phyloP scores from a whole-genome alignment of 345 rosid genomes.

The Arabidopsis suecica region DNA sequence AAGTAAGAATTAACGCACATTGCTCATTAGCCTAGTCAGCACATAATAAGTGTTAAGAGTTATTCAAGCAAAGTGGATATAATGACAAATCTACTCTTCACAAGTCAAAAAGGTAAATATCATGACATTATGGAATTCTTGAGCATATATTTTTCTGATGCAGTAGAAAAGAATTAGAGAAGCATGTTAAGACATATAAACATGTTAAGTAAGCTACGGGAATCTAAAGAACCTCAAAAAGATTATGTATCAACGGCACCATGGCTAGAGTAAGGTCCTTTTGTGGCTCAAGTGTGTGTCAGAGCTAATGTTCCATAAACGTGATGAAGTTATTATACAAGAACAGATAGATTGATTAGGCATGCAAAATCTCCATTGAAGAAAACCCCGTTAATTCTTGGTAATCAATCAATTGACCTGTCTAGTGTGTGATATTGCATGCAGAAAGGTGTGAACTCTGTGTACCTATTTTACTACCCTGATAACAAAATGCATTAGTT shows the following conservation, averaged over 20 bases:
- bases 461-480: not conserved
- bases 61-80: not conserved
- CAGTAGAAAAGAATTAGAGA: not conserved
- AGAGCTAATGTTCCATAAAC: not conserved
- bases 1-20: not conserved
- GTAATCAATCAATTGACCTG: not conserved
- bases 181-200: not conserved
- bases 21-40: conserved; percentile 5
- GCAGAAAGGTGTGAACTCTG: conserved; percentile 11
- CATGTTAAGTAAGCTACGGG: not conserved
- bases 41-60: not conserved
- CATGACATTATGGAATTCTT: not conserved
- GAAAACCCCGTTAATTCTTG: not conserved
- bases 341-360: not conserved
- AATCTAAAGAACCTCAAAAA: not conserved
- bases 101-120: not conserved
- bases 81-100: not conserved
- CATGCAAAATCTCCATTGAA: not conserved
- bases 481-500: not conserved
- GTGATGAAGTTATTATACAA: not conserved
- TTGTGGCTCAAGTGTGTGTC: not conserved
- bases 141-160: not conserved
- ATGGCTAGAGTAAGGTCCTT: not conserved
- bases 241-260: not conserved
- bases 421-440: not conserved